A percentile compares a stretch with the other conserved stretches of the same genome.
phyloP scores from a whole-genome alignment of 2,329 filamentous ascomycete species.

The Nemania diffusa region DNA sequence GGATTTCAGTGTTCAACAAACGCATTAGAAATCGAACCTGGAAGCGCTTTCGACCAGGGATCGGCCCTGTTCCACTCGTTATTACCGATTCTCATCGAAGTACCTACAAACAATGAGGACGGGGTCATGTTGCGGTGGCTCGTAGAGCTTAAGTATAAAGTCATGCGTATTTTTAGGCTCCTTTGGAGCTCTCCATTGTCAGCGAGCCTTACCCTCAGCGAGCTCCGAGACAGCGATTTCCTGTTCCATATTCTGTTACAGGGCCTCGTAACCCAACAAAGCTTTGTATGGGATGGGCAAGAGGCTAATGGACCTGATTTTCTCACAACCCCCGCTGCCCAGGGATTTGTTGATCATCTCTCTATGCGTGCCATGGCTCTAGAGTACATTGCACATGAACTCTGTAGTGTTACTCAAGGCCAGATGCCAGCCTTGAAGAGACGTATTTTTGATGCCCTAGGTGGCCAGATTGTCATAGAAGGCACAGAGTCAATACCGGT shows the following conservation, averaged over 20 bases:
- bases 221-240: constrained; percentile 82
- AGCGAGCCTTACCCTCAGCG: constrained; percentile 75
- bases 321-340: constrained; percentile 72
- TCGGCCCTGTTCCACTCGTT: constrained; percentile 87
- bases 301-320: constrained; percentile 72
- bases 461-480: constrained; percentile 76
- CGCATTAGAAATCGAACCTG: constrained; percentile 72
- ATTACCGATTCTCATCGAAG: constrained; percentile 74
- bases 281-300: constrained; percentile 78
- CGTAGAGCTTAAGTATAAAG: constrained; percentile 73
- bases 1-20: constrained; percentile 84
- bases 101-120: constrained; percentile 71
- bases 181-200: constrained; percentile 89
- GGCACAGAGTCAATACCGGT: constrained; percentile 74
- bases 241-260: constrained; percentile 79
- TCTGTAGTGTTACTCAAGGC: constrained; percentile 79
- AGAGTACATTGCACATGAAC: constrained; percentile 86
- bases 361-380: constrained; percentile 79
- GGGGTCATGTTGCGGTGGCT: constrained; percentile 73
- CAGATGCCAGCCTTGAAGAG: constrained; percentile 76
- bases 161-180: constrained; percentile 78
- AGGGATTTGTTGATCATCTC: constrained; percentile 81
- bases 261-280: constrained; percentile 75
- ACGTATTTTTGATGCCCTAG: constrained; percentile 76
- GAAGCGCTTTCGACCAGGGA: constrained; percentile 75